Percentiles rank a stretch among this genome's conserved stretches.
These are phyloP conservation scores for Ziziphus jujuba DNA, from an alignment of 306 rosid genomes.

Conservation along the genomic window DNA sequence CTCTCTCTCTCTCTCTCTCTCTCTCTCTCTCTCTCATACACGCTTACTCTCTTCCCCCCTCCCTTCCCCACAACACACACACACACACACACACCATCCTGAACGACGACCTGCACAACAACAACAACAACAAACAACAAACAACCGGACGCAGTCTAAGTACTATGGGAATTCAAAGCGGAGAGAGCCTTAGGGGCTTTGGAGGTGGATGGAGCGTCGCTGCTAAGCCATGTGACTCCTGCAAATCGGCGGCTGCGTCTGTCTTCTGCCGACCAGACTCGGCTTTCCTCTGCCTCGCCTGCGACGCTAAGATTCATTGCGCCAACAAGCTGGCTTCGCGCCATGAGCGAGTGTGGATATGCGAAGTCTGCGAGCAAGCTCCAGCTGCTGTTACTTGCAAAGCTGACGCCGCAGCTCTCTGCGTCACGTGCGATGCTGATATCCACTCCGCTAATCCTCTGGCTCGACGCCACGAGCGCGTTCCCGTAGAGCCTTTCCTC, in stretches of 20 bases:
- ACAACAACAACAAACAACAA: too few species aligned
- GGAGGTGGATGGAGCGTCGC: conserved; percentile 45
- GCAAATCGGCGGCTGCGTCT: conserved; percentile 55
- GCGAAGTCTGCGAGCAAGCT: conserved; percentile 94
- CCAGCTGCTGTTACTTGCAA: conserved; percentile 92
- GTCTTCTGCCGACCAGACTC: conserved; percentile 72
- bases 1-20: not conserved
- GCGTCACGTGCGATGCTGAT: conserved; percentile 85
- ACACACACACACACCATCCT: too few species aligned
- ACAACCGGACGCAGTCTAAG: not conserved
- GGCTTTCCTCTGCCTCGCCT: conserved; percentile 72
- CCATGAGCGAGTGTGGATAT: conserved; percentile 92
- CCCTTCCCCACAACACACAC: too few species aligned
- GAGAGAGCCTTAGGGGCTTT: conserved; percentile 37
- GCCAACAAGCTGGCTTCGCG: conserved; percentile 58
- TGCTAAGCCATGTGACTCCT: conserved; percentile 73
- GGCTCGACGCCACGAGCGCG: conserved; percentile 88
- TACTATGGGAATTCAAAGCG: conserved; percentile 52
- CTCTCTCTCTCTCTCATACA: too few species aligned
- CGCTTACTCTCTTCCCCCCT: not conserved
- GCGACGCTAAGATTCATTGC: conserved; percentile 74
- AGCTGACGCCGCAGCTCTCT: conserved; percentile 94
- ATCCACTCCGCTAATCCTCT: conserved; percentile 94
- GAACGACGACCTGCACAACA: not conserved
- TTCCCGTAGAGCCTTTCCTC: conserved; percentile 79